Base-by-base conservation (phyloP, 345 rosid genomes). In the Firmiana major region DNA sequence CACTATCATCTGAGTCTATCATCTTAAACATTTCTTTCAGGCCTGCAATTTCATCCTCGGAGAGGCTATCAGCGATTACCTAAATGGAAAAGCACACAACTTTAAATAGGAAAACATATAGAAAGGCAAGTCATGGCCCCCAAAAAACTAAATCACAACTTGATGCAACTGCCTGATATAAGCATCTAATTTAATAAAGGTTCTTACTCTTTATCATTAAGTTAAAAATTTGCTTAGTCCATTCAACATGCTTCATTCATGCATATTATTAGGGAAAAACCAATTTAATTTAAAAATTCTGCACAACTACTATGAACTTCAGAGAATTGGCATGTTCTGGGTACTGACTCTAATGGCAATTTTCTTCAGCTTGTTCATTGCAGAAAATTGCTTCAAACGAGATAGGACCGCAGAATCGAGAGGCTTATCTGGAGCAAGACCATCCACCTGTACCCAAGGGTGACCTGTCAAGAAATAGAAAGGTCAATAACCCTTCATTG, bases 361-460 rank as follows among this genome's bases (percentile, higher is more conserved):
- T 86, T 91, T 92, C 91, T 93, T 96, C 81, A 96, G 88, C 88
- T 91, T 96, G 89, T 90, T 91, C 98, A 96, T 89, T 53, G 97
- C 99, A 68, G 98, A 96, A 80, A 96, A 96, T 80, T 93, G 94
- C 83, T 86, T 93, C 87, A 96, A 79, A 68, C 98, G 97, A 74
- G 86, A 85, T 22, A 93, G 79, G 79, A 96, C 98, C 24, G 99
- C 99, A 67, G 97, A 86, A 85, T 96, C 97, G 42, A 95, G 90
- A 86, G 98, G 99, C 80, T 82, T 92, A 78, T 95, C 97, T n/a
- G 93, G 97, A 51, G 99, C 98, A 71, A 82, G 81, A 70, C 99
- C 97, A 62, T 91, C 91, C 67, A 84, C 89, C 87, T 91, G 84
- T 63, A 93, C 91, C 99, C 99, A 96, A 77, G 99, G 97, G 79